A percentile compares a stretch with the other conserved stretches of the same genome.
Conservation (phyloP, 306 rosid genomes). For the Pueraria montana region DNA sequence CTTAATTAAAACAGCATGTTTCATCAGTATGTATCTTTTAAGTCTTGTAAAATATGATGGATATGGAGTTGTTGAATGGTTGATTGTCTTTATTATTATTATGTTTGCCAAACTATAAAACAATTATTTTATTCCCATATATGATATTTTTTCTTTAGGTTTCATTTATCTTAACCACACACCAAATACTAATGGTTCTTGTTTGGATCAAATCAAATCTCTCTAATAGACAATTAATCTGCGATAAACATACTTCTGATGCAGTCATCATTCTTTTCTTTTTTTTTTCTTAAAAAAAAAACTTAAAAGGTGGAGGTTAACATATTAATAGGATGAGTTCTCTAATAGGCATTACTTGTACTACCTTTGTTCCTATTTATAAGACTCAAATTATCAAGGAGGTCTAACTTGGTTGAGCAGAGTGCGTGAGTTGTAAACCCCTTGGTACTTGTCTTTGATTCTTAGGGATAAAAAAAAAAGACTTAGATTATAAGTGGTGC, state of each 20-base stretch:
- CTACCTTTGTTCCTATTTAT: no score
- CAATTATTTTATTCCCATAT: neutral
- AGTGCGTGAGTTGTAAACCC: no score
- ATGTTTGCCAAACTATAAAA: neutral
- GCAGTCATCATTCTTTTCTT: neutral
- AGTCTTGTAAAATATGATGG: slow-evolving; percentile 36
- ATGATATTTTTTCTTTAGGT: slow-evolving; percentile 1
- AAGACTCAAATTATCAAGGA: no score
- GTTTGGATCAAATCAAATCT: slow-evolving; percentile 13
- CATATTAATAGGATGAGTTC: slow-evolving; percentile 14
- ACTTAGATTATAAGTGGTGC: no score
- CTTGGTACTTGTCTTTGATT: no score
- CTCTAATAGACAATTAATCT: neutral
- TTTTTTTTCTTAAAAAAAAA: no score
- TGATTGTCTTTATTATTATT: slow-evolving; percentile 14
- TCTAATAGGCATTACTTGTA: slow-evolving; percentile 8
- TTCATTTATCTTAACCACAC: slow-evolving; percentile 18
- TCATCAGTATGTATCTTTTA: slow-evolving; percentile 34
- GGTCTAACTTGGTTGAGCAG: no score
- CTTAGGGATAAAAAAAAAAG: no score
- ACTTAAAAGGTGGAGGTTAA: slow-evolving; percentile 2
- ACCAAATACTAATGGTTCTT: slow-evolving; percentile 8
- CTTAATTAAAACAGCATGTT: slow-evolving; percentile 33
- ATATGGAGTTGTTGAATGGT: slow-evolving; percentile 10
- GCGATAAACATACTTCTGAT: neutral